phyloP scores from a whole-genome alignment of 2,329 filamentous ascomycete genomes.

The Lachnellula occidentalis region DNA sequence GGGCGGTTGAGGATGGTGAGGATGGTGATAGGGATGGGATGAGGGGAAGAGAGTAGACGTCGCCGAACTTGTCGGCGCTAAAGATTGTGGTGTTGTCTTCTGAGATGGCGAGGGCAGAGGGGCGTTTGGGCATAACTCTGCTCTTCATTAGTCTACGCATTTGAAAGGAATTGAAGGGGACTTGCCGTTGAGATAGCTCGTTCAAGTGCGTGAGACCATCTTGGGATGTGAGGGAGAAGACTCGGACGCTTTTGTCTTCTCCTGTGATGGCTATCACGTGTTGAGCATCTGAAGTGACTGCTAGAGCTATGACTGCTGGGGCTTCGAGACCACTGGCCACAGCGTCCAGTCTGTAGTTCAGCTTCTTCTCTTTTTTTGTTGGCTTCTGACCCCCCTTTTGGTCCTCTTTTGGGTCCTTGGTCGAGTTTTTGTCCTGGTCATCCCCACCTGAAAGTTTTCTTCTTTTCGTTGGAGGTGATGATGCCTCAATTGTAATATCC shows the following conservation, averaged over 20 bases:
- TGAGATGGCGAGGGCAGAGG: constrained; percentile 68
- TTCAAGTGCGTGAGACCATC: constrained; percentile 39
- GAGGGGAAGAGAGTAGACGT: constrained; percentile 85
- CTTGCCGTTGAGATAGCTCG: constrained; percentile 67
- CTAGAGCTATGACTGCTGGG: constrained; percentile 65
- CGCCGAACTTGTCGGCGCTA: constrained; percentile 91
- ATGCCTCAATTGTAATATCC: constrained; percentile 8
- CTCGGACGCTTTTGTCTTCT: constrained; percentile 88
- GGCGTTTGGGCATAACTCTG: constrained; percentile 79
- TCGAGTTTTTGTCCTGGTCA: constrained; percentile 3
- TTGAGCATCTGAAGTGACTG: constrained; percentile 55
- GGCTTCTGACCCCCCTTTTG: constrained; percentile 9
- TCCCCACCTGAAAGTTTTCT: constrained; percentile 24
- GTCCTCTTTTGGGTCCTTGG: not conserved
- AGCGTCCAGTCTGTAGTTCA: constrained; percentile 16
- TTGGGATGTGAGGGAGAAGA: constrained; percentile 64
- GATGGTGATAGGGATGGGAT: constrained; percentile 32
- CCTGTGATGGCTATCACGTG: constrained; percentile 74
- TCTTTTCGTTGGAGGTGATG: constrained; percentile 28
- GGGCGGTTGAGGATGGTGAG: constrained; percentile 5
- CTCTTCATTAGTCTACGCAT: constrained; percentile 3
- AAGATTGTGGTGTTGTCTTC: constrained; percentile 68
- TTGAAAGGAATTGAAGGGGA: not conserved
- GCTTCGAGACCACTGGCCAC: constrained; percentile 38
- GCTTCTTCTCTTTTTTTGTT: constrained; percentile 17